Base-by-base conservation (phyloP, 345 rosid species). In the Populus alba region DNA sequence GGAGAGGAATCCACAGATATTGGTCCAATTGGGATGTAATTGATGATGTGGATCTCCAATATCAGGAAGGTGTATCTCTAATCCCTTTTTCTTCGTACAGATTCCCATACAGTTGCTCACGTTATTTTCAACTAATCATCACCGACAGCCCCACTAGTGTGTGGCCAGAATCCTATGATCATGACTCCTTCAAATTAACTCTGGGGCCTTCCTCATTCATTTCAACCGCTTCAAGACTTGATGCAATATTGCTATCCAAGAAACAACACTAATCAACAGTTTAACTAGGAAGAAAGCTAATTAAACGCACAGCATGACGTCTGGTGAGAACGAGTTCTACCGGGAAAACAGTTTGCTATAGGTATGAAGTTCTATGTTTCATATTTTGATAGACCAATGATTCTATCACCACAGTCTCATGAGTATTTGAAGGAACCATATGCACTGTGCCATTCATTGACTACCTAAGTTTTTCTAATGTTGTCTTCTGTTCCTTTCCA, bases 41-140 rank as follows among this genome's bases (percentile, higher is more conserved):
- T 70, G 71, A 69, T 83, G 88, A 86, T 82, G 87, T 86, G 87
- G 84, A 83, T 84, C 85, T 87, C 74, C 72, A 63, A 82, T 76
- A 75, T 75, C 78, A 37, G 83, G 79, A 76, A 16, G 23, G 66
- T 70, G 70, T 80, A 81, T 69, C 75, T 33, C 62, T 53, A 77
- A 77, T 79, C 57, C 65, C 70, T 75, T 85, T 79, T 47, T 78
- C 53, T 75, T 62, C 63, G 68, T 82, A 72, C 71, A 69, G 84
- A 83, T 83, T 80, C 86, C 84, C 81, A 68, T 83, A 89, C 84
- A 87, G 85, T 82, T 82, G 83, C 79, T 71, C 68, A 11, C 4
- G 86, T 88, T 74, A 75, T 85, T 83, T 68, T 88, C 92, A 90
- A 63, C 92, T 80, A 90, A 87, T 91, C 88, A 90, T 90, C 87